Base-by-base conservation (phyloP, 2,329 filamentous ascomycete species). In the Paecilomyces sp. region DNA sequence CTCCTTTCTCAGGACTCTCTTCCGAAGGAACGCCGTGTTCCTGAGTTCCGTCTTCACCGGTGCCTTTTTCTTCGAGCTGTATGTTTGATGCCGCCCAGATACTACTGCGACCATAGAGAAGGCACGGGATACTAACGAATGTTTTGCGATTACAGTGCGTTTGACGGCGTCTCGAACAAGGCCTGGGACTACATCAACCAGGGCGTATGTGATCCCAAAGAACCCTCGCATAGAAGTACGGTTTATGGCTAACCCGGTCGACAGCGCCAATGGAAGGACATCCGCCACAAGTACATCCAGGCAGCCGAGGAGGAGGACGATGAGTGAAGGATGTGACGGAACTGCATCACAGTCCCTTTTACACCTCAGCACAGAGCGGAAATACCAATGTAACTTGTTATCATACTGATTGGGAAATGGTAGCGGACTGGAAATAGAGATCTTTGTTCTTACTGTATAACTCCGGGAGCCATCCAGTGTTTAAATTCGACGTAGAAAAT, bases 191-290 rank as follows among this genome's bases (percentile, higher is more conserved):
- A 79, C 75, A 79, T 92, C 75, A 99, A 99, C 87, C 85, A 84
- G 72, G 94, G 94, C 71, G 93, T 97, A 91, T 73, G 90, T 88
- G 47, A 36, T 9, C 15, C 13, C n/a, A 9, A n/a, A 57, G 31
- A 34, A 31, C 53, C 15, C 41, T 13, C 55, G 31, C 58, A 8
- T 47, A 4, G 41, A 47, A 22, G 15, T 7, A 22, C 18, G 15
- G 41, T 22, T 47, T 47, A 18, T 65, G 55, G 65, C 64, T 61
- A 36, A 56, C 22, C 57, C 54, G 47, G 24, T 15, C 11, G 61
- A 69, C 73, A 97, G 93, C 91, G 93, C 73, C 93, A 97, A 95
- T 97, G 94, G 94, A 97, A 97, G 85, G 94, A 99, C 77, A 97
- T 99, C 82, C 93, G 95, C 81, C 81, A 88, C 77, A 88, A 85